Base-by-base conservation (phyloP, 805 yeast genomes). In the Candida ulmi region DNA sequence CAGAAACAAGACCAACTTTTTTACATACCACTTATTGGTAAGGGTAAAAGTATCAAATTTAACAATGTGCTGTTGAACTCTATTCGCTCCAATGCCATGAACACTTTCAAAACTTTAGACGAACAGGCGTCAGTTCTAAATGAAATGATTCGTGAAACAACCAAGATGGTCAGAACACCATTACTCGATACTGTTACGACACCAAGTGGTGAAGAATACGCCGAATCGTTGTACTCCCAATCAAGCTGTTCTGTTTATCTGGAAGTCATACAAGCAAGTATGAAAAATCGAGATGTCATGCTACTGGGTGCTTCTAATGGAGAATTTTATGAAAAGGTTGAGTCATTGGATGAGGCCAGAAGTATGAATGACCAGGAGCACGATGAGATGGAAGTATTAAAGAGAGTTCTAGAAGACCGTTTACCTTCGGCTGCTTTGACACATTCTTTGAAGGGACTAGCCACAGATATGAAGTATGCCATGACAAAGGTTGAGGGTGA, bases 171-270 rank as follows among this genome's bases (percentile, higher is more conserved):
- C 35, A 53, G 63, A 27, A 65, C 64, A n/a, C 78, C 78, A 0
- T 65, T 84, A 7, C 61, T 76, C 30, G 81, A 78, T 37, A 49
- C 61, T n/a, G 64, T 62, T 8, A 58, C 61, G 1, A 69, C 66
- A 30, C 52, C 57, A n/a, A 45, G 43, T 37, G 57, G 51, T 12
- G 83, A 78, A 36, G 97, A 88, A 52, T 93, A 90, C 58, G 80
- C 76, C 11, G 73, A 72, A 5, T 80, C 95, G 0, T 65, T 91
- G 36, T 76, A 77, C 31, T 80, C 75, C 35, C 98, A 91, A 58
- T 95, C 83, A 42, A 69, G 73, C 42, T 82, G 82, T 0, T 76
- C 77, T 30, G 69, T 75, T 0, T 71, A 76, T 41, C 63, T 85
- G 42, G 77, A 75, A 37, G 72, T 75, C 16, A 43, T 84, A 8